Evolutionary conservation across 768 basidiomycete genomes (phyloP).

Genomic region (Termitomyces sp.): DNA sequence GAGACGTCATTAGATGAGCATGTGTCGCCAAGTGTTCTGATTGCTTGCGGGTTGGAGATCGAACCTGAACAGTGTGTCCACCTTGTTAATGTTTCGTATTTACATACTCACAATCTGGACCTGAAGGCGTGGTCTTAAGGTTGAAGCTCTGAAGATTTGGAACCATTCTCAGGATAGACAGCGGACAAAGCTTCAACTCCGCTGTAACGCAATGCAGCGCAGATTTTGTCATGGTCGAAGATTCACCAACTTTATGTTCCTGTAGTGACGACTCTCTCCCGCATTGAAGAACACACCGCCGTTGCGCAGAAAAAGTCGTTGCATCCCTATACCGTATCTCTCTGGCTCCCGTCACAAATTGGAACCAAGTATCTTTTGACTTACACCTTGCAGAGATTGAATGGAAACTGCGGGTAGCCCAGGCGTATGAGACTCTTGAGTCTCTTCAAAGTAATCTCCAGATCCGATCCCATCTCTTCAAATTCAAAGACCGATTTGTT

Average conservation of each 20-base stretch:
- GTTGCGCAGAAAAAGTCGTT: background rate
- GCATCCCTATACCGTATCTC: too few species aligned
- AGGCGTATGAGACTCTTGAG: too few species aligned
- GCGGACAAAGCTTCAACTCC: too few species aligned
- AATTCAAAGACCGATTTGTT: slow-evolving; percentile 8
- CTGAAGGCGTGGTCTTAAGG: slow-evolving; percentile 3
- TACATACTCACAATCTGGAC: background rate
- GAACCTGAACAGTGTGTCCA: slow-evolving; percentile 20
- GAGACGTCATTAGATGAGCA: too few species aligned
- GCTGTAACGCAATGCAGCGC: slow-evolving; percentile 5
- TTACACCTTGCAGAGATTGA: slow-evolving; percentile 4
- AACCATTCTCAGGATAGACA: slow-evolving; percentile 8
- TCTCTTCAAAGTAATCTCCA: slow-evolving; percentile 2
- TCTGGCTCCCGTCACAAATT: too few species aligned
- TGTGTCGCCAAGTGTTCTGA: too few species aligned
- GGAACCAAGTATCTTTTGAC: too few species aligned
- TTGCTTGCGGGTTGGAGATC: slow-evolving; percentile 11
- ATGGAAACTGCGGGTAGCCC: too few species aligned
- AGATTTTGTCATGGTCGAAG: slow-evolving; percentile 9
- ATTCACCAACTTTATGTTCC: slow-evolving; percentile 17
- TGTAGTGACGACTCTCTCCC: background rate
- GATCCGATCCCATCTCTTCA: slow-evolving; percentile 3
- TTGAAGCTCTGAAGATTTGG: background rate
- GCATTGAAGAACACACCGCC: background rate
- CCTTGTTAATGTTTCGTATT: too few species aligned